Base-by-base conservation (phyloP, 1,284 basidiomycete species). In the Lentinus polychrous region DNA sequence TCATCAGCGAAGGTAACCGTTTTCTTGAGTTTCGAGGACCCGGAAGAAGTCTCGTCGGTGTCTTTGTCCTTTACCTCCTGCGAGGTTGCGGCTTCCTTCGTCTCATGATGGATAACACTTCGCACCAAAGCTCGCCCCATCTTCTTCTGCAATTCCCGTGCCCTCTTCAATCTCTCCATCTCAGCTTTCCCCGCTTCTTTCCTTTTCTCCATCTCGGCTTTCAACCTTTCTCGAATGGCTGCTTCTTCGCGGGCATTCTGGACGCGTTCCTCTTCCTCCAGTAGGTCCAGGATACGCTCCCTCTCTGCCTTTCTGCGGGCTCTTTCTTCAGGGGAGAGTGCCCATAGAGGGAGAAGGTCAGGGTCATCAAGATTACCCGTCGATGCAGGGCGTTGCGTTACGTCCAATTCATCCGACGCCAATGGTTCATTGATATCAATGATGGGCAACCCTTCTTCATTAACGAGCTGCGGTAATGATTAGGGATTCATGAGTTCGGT, bases 361-460 rank as follows among this genome's bases (percentile, higher is more conserved):
- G 72, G 65, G 34, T 79, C 73, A 34, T 72, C 70, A 31, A 67
- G 59, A 15, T 50, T 46, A 7, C 52, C 49, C 5, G 49, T 45
- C 6, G 17, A 20, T 6, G 39, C 10, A 8, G 56, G 50, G 24
- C 51, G 39, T 8, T 54, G 49, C 8, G 52, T 41, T 8, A 57
- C 23, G 3, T 50, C 50, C 5, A 52, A 43, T 22, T 62, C 57
- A 7, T 49, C 35, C 8, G 57, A 59, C 12, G 68, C 49, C 3
- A 74, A 56, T 42, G 78, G 77, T 57, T 90, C 87, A n/a, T 74
- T 74, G 49, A 90, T 83, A 32, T 89, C 86, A 54, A 89, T 69
- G 51, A 90, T 82, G 10, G 86, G 86, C 31, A 87, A 72, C 1
- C 85, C 86, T 46, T 89, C 85, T 59, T 87, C 84, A 57, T 85